Evolutionary conservation across 805 yeast genomes (phyloP).

Genomic region (Saturnispora galanensis): DNA sequence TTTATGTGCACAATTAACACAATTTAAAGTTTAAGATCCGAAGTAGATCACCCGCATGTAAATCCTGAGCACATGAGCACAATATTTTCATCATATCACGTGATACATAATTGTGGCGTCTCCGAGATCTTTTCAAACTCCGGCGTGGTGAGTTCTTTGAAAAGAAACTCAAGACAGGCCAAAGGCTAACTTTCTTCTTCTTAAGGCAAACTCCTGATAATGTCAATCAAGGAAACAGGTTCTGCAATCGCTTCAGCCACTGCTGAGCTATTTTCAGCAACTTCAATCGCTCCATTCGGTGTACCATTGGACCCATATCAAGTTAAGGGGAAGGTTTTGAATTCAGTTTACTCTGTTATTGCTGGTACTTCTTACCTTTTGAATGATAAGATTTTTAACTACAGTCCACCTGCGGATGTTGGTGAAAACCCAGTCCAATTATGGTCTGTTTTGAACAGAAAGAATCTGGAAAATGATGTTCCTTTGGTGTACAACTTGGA

Average conservation of each 20-base stretch:
- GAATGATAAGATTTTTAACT: constrained; percentile 52
- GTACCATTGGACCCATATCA: constrained; percentile 46
- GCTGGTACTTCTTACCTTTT: constrained; percentile 44
- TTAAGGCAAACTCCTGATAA: too few relatives aligned
- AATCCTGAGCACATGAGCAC: neutral
- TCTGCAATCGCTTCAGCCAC: constrained; percentile 4
- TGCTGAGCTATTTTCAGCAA: constrained; percentile 28
- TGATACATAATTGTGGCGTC: constrained; percentile 1
- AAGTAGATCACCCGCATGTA: too few relatives aligned
- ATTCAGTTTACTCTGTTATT: constrained; percentile 46
- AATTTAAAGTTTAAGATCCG: too few relatives aligned
- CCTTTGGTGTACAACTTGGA: constrained; percentile 57
- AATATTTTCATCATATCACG: neutral
- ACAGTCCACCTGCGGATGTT: constrained; percentile 23
- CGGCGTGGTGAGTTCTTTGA: neutral
- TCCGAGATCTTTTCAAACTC: constrained; percentile 4
- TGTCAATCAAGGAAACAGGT: constrained; percentile 12
- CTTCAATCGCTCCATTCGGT: constrained; percentile 48
- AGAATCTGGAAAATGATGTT: constrained; percentile 44
- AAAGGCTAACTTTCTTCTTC: neutral
- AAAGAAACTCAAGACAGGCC: neutral
- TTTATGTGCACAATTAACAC: too few relatives aligned
- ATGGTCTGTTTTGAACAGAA: constrained; percentile 48
- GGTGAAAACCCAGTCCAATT: constrained; percentile 47
- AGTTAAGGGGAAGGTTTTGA: constrained; percentile 38